Base-by-base conservation (phyloP, 495 filamentous ascomycete species). In the Hyphodiscus hymeniophilus region DNA sequence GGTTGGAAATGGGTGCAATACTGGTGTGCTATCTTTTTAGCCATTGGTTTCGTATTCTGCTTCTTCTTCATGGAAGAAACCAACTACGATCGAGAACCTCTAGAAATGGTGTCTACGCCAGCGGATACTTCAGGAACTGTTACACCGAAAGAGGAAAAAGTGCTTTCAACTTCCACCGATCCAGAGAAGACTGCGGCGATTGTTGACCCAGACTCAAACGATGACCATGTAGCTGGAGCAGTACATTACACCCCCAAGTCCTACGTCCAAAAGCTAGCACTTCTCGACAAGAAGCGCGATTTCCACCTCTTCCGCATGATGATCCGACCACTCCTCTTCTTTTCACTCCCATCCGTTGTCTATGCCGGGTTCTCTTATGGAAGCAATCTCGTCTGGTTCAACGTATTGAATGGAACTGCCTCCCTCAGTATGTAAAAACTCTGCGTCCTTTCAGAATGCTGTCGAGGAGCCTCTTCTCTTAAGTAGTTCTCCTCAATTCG, bases 1-100 rank as follows among this genome's bases (percentile, higher is more conserved):
- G 77, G 79, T 24, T 81, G 76, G 68, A 46, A 64, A 56, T 82
- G 79, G 79, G 78, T 81, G 1, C 73, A 81, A 45, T 83, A 80
- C 60, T 80, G 76, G 71, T 75, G 75, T 26, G 77, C 77, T 7
- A 80, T 84, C 23, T 81, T 84, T 54, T 63, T 67, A 43, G 81
- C 57, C 1, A 65, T 68, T 18, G 70, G 66, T 1, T 72, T 75
- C 40, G 57, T 78, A 4, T 79, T 83, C 50, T 66, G 82, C 0
- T 81, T 81, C 64, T 78, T 82, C 62, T 79, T 81, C 61, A 77
- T 81, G 73, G 81, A 84, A 61, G 81, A 85, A 59, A 84, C 80
- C 1, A 82, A 80, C 57, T 84, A 76, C 52, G 65, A 70, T 38
- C 75, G 73, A 11, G 52, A 31, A 10, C 59, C 56, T 17, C 46